A percentile compares a stretch with the other conserved stretches of the same genome.
Conservation (phyloP, 208 protist genomes). For the Leishmania amazonensis region DNA sequence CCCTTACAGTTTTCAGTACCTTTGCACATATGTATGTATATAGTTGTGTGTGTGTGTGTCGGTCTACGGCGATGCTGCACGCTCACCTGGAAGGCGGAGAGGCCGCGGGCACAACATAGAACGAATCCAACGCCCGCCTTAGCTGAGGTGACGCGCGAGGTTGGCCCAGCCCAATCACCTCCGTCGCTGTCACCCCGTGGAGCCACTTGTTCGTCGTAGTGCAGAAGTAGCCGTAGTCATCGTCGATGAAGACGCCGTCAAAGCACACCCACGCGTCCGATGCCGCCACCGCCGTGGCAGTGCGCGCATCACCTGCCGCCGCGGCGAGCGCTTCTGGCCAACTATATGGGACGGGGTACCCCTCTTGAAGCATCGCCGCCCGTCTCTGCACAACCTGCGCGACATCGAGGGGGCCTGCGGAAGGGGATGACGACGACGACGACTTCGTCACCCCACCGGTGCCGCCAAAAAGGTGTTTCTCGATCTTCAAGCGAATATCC, state of each 20-base stretch:
- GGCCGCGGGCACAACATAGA: conserved; percentile 33
- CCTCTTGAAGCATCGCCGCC: conserved; percentile 54
- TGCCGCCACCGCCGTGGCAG: conserved; percentile 11
- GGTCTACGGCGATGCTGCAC: background rate
- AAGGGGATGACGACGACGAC: background rate
- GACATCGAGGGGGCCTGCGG: background rate
- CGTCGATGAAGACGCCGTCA: conserved; percentile 79
- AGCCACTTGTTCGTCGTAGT: conserved; percentile 79
- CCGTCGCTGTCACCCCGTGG: conserved; percentile 76
- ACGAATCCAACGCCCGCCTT: conserved; percentile 35
- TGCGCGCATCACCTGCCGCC: conserved; percentile 40
- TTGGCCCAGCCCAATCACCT: conserved; percentile 84
- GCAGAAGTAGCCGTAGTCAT: conserved; percentile 86
- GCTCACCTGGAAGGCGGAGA: background rate
- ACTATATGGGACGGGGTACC: conserved; percentile 58
- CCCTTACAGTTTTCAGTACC: background rate
- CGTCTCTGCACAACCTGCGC: conserved; percentile 43
- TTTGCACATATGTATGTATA: background rate
- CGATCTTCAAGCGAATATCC: conserved; percentile 63
- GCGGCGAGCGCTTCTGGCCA: conserved; percentile 60
- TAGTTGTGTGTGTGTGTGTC: background rate
- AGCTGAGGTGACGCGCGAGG: conserved; percentile 34
- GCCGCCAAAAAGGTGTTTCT: conserved; percentile 66
- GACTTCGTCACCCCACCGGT: background rate
- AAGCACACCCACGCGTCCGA: conserved; percentile 61